Base-by-base conservation (phyloP, 371 early-diverging fungal genomes). In the Basidiobolus meristosporus region DNA sequence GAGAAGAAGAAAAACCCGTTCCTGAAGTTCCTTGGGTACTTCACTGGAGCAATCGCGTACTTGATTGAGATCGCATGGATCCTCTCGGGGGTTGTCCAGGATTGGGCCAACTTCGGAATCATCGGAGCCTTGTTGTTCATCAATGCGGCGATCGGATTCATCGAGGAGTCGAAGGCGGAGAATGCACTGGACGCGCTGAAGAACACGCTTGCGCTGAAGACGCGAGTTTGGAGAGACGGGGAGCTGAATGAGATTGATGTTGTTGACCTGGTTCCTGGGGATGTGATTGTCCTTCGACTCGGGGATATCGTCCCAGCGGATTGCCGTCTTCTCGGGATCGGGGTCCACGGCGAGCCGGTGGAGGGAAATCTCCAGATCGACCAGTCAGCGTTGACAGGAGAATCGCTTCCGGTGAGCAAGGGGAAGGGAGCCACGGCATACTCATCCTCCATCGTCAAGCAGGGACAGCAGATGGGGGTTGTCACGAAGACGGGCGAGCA, bases 251-350 rank as follows among this genome's bases (percentile, higher is more conserved):
- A 89, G 51, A 61, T 90, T n/a, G 78, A 82, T 43, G 73, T 87
- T 6, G 54, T 56, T 38, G 71, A 72, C 16, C 57, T 91, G 20
- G 78, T 82, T 17, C 81, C 90, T 12, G 92, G 93, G 32, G 95
- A 96, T 53, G 52, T 92, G 29, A 67, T 96, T 41, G 77, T 78
- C 15, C 57, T 93, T 34, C 78, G 89, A 39, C 58, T 90, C 26
- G 97, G 97, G 46, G 92, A 92, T 57, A 90, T 88, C 40, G 68
- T 91, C 16, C 91, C 92, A 35, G 97, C 93, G 10, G 97, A 96
- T 63, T 73, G 65, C 31, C 71, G 82, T 35, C 59, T 91, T 33
- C 68, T 92, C 28, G 90, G 90, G 5, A 63, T 91, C 38, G 79
- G 73, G 42, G 77, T 73, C 29, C 78, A 77, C 11, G 89, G 89